Percentiles rank a stretch among this genome's conserved stretches.
Conservation (phyloP, 2,329 filamentous ascomycete genomes). For the Purpureocillium takamizusanense region DNA sequence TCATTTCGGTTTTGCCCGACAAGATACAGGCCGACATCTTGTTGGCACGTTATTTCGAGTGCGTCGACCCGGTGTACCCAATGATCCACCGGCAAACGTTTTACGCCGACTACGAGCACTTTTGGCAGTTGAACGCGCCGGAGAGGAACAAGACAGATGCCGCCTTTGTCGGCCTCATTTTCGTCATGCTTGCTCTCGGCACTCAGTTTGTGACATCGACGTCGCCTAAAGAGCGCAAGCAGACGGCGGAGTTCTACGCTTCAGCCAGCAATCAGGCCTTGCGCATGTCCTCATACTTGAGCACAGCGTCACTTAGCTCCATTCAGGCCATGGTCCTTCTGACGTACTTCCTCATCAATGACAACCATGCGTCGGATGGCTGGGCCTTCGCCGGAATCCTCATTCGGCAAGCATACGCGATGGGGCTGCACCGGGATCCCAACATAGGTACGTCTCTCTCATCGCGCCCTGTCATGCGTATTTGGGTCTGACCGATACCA, state of each 20-base stretch:
- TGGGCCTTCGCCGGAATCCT: constrained; percentile 75
- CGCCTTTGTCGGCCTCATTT: constrained; percentile 62
- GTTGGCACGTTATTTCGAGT: constrained; percentile 54
- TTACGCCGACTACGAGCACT: constrained; percentile 69
- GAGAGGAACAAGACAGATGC: constrained; percentile 57
- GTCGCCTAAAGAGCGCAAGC: constrained; percentile 53
- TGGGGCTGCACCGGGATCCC: constrained; percentile 72
- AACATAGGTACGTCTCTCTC: constrained; percentile 46
- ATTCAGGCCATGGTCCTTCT: constrained; percentile 75
- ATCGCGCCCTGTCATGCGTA: neutral
- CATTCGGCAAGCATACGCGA: constrained; percentile 70
- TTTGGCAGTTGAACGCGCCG: constrained; percentile 53
- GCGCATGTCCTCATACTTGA: constrained; percentile 67
- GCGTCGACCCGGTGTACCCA: constrained; percentile 71
- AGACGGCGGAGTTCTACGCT: constrained; percentile 74
- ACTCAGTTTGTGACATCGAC: constrained; percentile 64
- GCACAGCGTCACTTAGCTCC: constrained; percentile 61
- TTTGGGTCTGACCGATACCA: constrained; percentile 12
- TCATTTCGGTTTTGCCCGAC: constrained; percentile 65
- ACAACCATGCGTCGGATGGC: constrained; percentile 74
- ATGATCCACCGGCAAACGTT: constrained; percentile 71
- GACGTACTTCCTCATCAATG: constrained; percentile 76
- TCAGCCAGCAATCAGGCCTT: constrained; percentile 72
- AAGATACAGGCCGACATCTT: constrained; percentile 69
- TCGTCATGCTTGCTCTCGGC: constrained; percentile 68